Conservation (phyloP, 2,329 filamentous ascomycete species). For the Fusarium neocosmosporiellum region DNA sequence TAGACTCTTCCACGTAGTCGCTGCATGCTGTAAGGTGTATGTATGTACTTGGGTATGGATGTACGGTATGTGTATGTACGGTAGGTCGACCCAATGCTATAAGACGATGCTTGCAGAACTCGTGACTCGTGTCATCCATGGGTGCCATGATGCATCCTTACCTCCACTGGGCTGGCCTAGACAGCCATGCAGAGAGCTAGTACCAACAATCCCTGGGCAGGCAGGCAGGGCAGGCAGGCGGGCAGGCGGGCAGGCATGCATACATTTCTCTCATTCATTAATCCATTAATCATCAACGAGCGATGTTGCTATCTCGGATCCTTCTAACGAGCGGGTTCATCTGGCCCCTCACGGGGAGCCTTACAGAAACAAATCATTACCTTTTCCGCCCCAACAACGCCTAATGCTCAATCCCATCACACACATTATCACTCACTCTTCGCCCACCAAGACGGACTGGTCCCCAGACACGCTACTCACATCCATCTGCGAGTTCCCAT, state of each 20-base stretch:
- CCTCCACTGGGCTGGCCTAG: background rate
- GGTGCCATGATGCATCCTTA: background rate
- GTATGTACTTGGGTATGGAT: too few relatives aligned
- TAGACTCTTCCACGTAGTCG: conserved; percentile 1
- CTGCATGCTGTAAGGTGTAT: background rate
- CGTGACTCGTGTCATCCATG: background rate
- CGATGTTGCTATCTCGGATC: conserved; percentile 17
- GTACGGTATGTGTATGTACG: background rate
- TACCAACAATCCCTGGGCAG: background rate
- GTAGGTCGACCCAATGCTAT: background rate
- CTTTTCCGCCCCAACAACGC: conserved; percentile 12
- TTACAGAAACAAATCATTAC: background rate
- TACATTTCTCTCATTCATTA: background rate
- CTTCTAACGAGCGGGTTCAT: conserved; percentile 23
- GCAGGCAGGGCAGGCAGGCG: background rate
- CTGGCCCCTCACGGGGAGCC: background rate
- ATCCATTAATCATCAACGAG: conserved; percentile 13
- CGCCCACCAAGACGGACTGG: conserved; percentile 43
- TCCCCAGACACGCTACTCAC: conserved; percentile 48
- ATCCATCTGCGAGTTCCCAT: conserved; percentile 47
- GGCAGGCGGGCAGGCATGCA: too few relatives aligned
- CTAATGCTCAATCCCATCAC: background rate
- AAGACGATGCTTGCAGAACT: conserved; percentile 1
- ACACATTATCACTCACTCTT: background rate
- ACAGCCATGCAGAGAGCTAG: background rate